Base-by-base conservation (phyloP, 2,329 filamentous ascomycete species). In the Botrytis tulipae region DNA sequence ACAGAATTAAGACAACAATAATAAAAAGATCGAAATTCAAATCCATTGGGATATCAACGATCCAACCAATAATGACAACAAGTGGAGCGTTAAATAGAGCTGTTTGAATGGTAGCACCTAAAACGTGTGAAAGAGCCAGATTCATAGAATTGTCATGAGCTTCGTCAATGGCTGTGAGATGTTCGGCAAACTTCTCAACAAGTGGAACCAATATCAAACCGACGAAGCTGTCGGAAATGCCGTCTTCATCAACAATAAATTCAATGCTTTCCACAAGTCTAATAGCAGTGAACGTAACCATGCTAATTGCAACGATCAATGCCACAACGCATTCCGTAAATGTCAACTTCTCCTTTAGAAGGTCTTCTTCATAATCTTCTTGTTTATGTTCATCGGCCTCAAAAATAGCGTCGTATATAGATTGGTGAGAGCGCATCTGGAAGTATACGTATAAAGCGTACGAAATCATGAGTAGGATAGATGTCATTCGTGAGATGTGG, bases 11-110 rank as follows among this genome's bases (percentile, higher is more conserved):
- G 61, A 68, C 87, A 70, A 92, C 88, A n/a, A 96, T 87, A 83
- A 97, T 93, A 84, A 97, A 97, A 14, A 94, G 86, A 77, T 96
- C 92, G 81, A 97, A 98, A 80, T 94, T 91, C 66, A 97, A 85
- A 76, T 92, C 90, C 88, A 98, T 93, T 16, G 85, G 80, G 78
- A 90, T 90, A 71, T 83, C 82, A 46, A 94, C 83, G 32, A 92
- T 91, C 94, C 95, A 98, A 68, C 92, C 93, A 67, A 97, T 91
- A 59, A 97, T 86, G 51, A 97, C 90, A 16, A 93, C 90, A 8
- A 97, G 87, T 0, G 95, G 94, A 0, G 91, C 93, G 80, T 97
- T 97, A 80, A 98, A 89, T 37, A 97, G 87, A 1, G 94, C 93
- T 0, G 94, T 98, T 83, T 97, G 95, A 73, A 97, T 91, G 0